These are phyloP conservation scores for Gamsiella multidivaricata DNA, from an alignment of 192 early-diverging fungal genomes.

Conservation along the genomic window DNA sequence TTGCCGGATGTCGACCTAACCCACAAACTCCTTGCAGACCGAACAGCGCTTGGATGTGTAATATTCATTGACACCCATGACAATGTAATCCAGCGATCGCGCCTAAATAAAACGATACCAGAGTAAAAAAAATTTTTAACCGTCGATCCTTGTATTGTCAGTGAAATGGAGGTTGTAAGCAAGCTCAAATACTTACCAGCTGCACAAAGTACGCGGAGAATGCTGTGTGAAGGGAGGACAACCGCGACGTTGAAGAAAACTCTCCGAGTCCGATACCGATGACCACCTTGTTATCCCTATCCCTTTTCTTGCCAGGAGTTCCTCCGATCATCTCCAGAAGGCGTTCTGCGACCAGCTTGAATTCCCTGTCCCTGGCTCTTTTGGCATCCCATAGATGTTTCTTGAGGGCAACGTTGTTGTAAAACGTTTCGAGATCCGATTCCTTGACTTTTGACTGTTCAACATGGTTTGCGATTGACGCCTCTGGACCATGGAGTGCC, in stretches of 20 bases:
- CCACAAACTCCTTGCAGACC: not conserved
- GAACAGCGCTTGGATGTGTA: not conserved
- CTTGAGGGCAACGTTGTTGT: constrained; percentile 5
- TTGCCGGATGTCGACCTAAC: not conserved
- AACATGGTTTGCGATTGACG: constrained; percentile 1
- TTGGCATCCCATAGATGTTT: constrained; percentile 18
- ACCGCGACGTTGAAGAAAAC: not conserved
- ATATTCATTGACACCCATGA: not conserved
- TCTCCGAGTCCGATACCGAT: constrained; percentile 11
- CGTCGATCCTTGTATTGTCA: not conserved
- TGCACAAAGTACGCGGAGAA: not conserved
- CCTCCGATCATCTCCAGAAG: not conserved
- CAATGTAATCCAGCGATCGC: not conserved
- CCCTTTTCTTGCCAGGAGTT: not conserved
- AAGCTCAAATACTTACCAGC: not conserved
- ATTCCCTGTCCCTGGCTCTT: not conserved
- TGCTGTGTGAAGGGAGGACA: constrained; percentile 4
- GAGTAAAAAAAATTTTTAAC: not conserved
- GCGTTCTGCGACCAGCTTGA: not conserved
- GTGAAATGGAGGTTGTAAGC: not conserved
- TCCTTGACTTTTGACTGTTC: not conserved
- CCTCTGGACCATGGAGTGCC: constrained; percentile 6
- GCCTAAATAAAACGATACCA: not conserved
- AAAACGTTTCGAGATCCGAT: constrained; percentile 12
- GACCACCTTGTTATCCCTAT: constrained; percentile 5